Evolutionary conservation across 306 rosid genomes (phyloP).

Genomic region (Acacia crassicarpa): DNA sequence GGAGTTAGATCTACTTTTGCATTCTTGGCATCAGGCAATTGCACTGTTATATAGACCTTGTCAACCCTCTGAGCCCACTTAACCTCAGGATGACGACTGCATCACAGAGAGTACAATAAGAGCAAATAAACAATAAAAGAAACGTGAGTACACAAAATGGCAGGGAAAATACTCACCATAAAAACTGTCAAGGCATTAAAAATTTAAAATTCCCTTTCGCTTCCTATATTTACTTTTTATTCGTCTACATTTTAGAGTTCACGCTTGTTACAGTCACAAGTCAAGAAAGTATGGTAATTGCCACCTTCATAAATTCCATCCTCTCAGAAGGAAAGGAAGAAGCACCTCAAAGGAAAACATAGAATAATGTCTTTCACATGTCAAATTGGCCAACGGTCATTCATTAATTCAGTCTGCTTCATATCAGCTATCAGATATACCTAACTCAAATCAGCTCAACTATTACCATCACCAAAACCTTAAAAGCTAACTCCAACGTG

Average conservation of each 20-base stretch:
- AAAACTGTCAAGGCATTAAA: background rate
- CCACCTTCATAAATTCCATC: background rate
- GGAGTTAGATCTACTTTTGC: conserved; percentile 89
- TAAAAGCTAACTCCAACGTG: background rate
- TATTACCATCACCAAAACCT: background rate
- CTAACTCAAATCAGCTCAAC: background rate
- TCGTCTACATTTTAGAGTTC: background rate
- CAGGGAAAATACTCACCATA: background rate
- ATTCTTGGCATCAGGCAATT: conserved; percentile 77
- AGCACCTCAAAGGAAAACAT: background rate
- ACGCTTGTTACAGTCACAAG: background rate
- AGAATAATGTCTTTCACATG: background rate
- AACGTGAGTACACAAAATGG: background rate
- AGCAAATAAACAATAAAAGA: background rate
- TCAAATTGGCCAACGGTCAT: background rate
- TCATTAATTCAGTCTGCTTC: background rate
- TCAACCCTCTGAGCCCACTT: conserved; percentile 98
- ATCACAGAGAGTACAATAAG: background rate
- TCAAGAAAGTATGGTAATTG: background rate
- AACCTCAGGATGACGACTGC: conserved; percentile 97
- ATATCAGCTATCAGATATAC: background rate
- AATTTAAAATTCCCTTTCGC: background rate
- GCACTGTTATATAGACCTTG: conserved; percentile 84
- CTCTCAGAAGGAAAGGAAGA: background rate
- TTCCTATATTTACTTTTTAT: background rate